A percentile compares a stretch with the other conserved stretches of the same genome.
Conservation (phyloP, 768 basidiomycete genomes). For the Strobilomyces dryophilus region DNA sequence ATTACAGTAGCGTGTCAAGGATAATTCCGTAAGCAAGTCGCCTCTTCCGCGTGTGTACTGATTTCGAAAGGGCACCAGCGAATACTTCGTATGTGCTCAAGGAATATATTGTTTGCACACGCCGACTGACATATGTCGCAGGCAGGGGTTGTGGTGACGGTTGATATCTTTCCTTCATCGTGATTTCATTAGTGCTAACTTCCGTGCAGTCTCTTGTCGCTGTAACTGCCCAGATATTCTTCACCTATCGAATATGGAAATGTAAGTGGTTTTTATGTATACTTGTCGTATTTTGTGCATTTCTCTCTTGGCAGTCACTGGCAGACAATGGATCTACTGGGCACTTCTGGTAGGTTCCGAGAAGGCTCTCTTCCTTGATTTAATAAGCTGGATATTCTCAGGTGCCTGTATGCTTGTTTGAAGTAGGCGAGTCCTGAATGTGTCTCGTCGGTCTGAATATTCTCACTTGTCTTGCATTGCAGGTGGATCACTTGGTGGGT, state of each 20-base stretch:
- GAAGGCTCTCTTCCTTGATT: background rate
- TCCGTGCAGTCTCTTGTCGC: background rate
- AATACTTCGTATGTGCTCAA: conserved; percentile 2
- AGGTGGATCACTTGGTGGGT: conserved; percentile 7
- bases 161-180: background rate
- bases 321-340: background rate
- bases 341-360: background rate
- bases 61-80: background rate
- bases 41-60: background rate
- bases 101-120: background rate
- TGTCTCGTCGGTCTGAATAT: background rate
- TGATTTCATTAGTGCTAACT: background rate
- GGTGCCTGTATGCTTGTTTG: conserved; percentile 1
- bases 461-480: background rate
- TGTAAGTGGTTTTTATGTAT: background rate
- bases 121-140: background rate
- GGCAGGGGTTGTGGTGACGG: conserved; percentile 4
- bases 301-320: background rate
- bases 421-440: background rate
- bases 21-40: background rate
- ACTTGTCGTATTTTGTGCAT: background rate
- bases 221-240: conserved; percentile 1
- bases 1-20: background rate
- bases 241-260: conserved; percentile 10
- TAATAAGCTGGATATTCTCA: background rate